Conservation (phyloP, 441 rosid species). For the Erodium chrysanthum region DNA sequence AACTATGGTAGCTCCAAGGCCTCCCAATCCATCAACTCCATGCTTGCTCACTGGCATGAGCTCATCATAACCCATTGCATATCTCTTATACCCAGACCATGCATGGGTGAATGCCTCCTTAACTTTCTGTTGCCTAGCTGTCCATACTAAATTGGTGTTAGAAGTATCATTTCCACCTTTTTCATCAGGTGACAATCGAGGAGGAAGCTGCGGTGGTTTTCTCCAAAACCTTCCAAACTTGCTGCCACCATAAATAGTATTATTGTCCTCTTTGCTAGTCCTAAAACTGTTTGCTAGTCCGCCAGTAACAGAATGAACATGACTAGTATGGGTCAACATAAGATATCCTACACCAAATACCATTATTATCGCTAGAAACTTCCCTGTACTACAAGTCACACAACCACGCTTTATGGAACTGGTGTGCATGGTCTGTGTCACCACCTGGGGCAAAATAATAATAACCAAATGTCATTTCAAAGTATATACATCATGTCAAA, state of each 20-base stretch:
- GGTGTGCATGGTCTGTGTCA: slow-evolving; percentile 50
- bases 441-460: slow-evolving; percentile 36
- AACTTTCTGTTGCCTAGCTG: slow-evolving; percentile 50
- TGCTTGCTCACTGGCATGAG: slow-evolving; percentile 68
- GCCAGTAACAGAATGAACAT: slow-evolving; percentile 25
- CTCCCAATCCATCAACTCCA: slow-evolving; percentile 89
- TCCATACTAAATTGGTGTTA: slow-evolving; percentile 43
- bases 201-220: slow-evolving; percentile 79
- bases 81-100: slow-evolving; percentile 85
- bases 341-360: slow-evolving; percentile 58
- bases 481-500: slow-evolving; percentile 4
- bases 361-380: slow-evolving; percentile 48
- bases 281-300: slow-evolving; percentile 23
- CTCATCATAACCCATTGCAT: slow-evolving; percentile 89
- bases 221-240: slow-evolving; percentile 45
- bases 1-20: slow-evolving; percentile 85
- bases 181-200: slow-evolving; percentile 71
- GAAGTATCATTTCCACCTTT: slow-evolving; percentile 25
- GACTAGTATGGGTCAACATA: slow-evolving; percentile 37
- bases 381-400: slow-evolving; percentile 65
- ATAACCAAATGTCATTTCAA: slow-evolving; percentile 14
- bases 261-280: slow-evolving; percentile 28
- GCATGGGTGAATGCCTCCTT: slow-evolving; percentile 81
- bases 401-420: slow-evolving; percentile 41
- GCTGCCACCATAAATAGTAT: slow-evolving; percentile 26